Percentiles rank a stretch among this genome's conserved stretches.
Conservation (phyloP, 139 green algal genomes). For the Tetraselmis chui region DNA sequence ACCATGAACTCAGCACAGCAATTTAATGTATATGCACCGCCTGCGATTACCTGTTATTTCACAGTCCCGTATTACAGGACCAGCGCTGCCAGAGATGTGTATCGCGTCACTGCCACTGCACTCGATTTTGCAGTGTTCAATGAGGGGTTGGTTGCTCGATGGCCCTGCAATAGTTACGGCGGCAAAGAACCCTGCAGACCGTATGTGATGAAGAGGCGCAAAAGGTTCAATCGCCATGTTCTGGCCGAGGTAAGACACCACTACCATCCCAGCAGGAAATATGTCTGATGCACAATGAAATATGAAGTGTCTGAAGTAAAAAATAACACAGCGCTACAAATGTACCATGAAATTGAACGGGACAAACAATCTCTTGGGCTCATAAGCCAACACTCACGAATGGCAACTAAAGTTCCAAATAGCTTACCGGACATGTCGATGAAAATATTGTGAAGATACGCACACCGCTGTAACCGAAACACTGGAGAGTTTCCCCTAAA, state of each 20-base stretch:
- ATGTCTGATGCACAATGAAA: background rate
- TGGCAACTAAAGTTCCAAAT: background rate
- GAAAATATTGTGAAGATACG: conserved; percentile 45
- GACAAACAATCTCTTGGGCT: background rate
- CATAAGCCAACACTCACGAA: too few species aligned
- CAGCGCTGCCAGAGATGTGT: background rate
- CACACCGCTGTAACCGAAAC: conserved; percentile 35
- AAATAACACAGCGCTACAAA: background rate
- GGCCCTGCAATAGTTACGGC: background rate
- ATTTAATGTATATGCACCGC: too few species aligned
- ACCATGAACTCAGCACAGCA: background rate
- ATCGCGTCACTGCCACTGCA: background rate
- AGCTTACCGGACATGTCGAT: conserved; percentile 42
- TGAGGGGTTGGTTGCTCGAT: background rate
- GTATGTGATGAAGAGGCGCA: background rate
- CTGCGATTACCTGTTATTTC: background rate
- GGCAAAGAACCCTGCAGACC: conserved; percentile 10
- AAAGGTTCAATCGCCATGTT: background rate
- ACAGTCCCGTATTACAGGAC: background rate
- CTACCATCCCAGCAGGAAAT: background rate
- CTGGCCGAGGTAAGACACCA: background rate
- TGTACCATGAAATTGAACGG: background rate
- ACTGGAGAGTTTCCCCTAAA: conserved; percentile 49
- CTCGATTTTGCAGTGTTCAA: background rate
- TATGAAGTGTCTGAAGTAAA: background rate